Evolutionary conservation across 2,329 filamentous ascomycete genomes (phyloP), one percentile per base, ranked within the genome.

Genomic region (Claviceps capensis): DNA sequence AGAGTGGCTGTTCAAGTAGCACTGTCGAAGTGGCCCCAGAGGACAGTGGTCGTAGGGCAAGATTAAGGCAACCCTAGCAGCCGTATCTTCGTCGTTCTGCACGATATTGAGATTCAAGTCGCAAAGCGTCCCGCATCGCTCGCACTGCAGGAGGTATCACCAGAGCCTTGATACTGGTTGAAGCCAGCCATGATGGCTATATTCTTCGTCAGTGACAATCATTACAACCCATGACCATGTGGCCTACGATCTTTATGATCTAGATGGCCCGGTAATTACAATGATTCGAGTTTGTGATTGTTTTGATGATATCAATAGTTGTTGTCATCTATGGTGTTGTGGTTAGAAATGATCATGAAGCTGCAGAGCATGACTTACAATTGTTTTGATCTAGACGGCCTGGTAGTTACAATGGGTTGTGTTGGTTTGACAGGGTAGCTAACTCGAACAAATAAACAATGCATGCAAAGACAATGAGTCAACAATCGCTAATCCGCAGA

Each of bases 61-160:
- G 2, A 34, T n/a, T 5, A 13, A 46, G 16, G 16, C 44, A 17
- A 34, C n/a, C 19, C 13, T 26, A 6, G 42, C 42, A 19, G 22
- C 22, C 6, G 13, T 16, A 13, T 44, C 11, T 16, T 23, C 5
- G 2, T 44, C 11, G 5, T 41, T 2, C n/a, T 44, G 19, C 19
- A 44, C 38, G 16, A 52, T 30, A 30, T 48, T 34, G 41, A 54
- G 54, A 13, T 34, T 14, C 19, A 60, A 13, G 9, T 57, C 51
- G 19, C 45, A 48, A 16, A 13, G 23, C 2, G 40, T 47, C 13
- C 45, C 38, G 26, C 50, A 52, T 17, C 50, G 44, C 38, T 48
- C 16, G 30, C 50, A 52, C 34, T 52, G 26, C 50, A 52, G 14
- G 8, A 44, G 37, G 13, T n/a, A 8, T n/a, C 23, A n/a, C 34